Base-by-base conservation (phyloP, 2,329 filamentous ascomycete species). In the Trichoderma asperellum region DNA sequence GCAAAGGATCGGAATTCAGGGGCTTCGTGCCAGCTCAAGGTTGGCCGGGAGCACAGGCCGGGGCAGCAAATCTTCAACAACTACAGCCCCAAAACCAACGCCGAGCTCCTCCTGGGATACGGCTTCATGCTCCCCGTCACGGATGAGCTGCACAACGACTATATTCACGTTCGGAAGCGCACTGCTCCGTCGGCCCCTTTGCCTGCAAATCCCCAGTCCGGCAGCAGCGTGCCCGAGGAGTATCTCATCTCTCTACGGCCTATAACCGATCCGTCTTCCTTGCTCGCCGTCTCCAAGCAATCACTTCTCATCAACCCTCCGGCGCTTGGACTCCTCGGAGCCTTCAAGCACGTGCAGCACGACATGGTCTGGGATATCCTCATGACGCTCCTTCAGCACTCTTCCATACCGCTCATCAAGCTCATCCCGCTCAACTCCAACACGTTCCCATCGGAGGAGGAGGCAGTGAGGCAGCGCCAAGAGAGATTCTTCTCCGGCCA, bases 51-150 rank as follows among this genome's bases (percentile, higher is more conserved):
- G 1, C 85, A 89, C 73, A 60, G 72, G 5, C 79, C 86, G 0
- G 88, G 89, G 0, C 77, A 87, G 35, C 86, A 89, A 72, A 78
- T 89, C 29, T 89, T 84, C 74, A 92, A 92, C 80, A 93, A 92
- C 77, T 94, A 94, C 75, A 91, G 91, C 35, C 77, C 82, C 75
- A 92, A 92, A 78, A 92, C 90, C 7, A 94, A 93, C 74, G 90
- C 89, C 70, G 90, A 92, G 79, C 80, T 91, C 29, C 82, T 91
- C 1, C 79, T 91, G 2, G 88, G 85, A 0, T 91, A 91, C 74
- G 88, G 88, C 2, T 91, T 91, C 75, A 82, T 86, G 71, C 75
- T 90, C 0, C 83, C 84, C 1, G 79, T 83, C 65, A 82, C 81
- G 0, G 76, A 79, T 0, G 76, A 74, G 5, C 78, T 88, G 68